These are phyloP conservation scores for Acorus calamus DNA, from an alignment of 106 monocot species.

Conservation along the genomic window DNA sequence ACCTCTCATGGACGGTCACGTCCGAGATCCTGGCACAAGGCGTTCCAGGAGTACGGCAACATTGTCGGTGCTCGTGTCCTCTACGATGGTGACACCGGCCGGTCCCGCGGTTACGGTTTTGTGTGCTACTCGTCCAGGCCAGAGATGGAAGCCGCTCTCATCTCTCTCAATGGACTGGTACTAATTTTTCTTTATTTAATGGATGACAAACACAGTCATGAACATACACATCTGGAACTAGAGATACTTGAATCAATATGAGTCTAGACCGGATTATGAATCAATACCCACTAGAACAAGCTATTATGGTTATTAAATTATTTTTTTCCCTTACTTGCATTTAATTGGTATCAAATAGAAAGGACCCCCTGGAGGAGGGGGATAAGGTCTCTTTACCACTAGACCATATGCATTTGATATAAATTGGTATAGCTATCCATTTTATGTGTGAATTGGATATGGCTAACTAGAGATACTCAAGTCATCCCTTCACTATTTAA, in stretches of 20 bases:
- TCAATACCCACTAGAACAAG: too few species aligned
- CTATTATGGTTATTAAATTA: background rate
- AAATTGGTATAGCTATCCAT: too few species aligned
- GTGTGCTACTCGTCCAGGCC: constrained; percentile 69
- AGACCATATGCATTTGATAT: too few species aligned
- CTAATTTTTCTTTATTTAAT: background rate
- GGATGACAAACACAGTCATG: too few species aligned
- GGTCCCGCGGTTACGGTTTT: constrained; percentile 81
- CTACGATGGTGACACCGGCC: constrained; percentile 76
- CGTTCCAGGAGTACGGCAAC: constrained; percentile 60
- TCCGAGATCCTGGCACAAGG: constrained; percentile 41
- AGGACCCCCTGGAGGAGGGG: too few species aligned
- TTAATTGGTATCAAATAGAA: too few species aligned
- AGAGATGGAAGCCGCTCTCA: constrained; percentile 80
- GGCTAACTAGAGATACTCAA: too few species aligned
- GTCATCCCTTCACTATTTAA: too few species aligned
- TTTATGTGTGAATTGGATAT: too few species aligned
- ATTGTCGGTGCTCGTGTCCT: constrained; percentile 79
- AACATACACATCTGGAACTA: too few species aligned
- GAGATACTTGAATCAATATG: too few species aligned
- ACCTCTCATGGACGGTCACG: constrained; percentile 82
- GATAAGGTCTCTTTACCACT: too few species aligned
- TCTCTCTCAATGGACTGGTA: constrained; percentile 67
- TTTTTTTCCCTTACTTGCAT: background rate
- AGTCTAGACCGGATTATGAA: background rate